Percentiles rank a stretch among this genome's conserved stretches.
Evolutionary conservation across 2,329 filamentous ascomycete species (phyloP).

Genomic region (Akanthomyces lecanii): DNA sequence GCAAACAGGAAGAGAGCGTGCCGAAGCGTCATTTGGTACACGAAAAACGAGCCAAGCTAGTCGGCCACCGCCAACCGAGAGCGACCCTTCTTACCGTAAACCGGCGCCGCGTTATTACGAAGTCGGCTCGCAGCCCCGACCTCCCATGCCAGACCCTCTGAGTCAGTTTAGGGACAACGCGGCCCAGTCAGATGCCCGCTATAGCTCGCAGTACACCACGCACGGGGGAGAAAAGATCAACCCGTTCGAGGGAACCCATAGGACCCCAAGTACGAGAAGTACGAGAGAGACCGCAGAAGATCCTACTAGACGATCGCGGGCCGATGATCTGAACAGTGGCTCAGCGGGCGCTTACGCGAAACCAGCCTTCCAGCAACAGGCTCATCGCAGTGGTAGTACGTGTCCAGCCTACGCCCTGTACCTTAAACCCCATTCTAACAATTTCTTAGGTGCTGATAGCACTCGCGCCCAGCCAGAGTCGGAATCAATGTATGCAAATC

Average conservation of each 20-base stretch:
- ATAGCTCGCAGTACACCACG: conserved; percentile 54
- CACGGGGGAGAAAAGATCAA: conserved; percentile 57
- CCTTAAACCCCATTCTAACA: neutral
- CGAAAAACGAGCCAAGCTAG: conserved; percentile 48
- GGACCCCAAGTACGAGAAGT: conserved; percentile 47
- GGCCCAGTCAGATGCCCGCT: conserved; percentile 43
- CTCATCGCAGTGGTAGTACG: neutral
- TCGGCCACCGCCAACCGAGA: conserved; percentile 40
- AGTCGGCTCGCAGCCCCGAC: conserved; percentile 21
- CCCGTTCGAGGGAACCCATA: conserved; percentile 46
- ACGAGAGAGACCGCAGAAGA: conserved; percentile 32
- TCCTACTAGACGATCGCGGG: neutral
- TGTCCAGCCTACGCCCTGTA: neutral
- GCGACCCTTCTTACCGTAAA: conserved; percentile 20
- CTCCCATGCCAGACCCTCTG: conserved; percentile 42
- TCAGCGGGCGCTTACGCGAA: conserved; percentile 13
- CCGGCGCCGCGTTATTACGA: conserved; percentile 13
- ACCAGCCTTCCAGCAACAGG: conserved; percentile 2
- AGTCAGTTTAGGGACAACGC: conserved; percentile 42
- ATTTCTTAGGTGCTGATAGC: neutral
- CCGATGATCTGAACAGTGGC: neutral
- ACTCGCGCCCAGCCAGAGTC: conserved; percentile 1
- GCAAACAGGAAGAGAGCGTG: conserved; percentile 49
- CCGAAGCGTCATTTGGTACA: conserved; percentile 51
- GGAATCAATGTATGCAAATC: conserved; percentile 16